Conservation (phyloP, 2,329 filamentous ascomycete species). For the Epichloe sylvatica region DNA sequence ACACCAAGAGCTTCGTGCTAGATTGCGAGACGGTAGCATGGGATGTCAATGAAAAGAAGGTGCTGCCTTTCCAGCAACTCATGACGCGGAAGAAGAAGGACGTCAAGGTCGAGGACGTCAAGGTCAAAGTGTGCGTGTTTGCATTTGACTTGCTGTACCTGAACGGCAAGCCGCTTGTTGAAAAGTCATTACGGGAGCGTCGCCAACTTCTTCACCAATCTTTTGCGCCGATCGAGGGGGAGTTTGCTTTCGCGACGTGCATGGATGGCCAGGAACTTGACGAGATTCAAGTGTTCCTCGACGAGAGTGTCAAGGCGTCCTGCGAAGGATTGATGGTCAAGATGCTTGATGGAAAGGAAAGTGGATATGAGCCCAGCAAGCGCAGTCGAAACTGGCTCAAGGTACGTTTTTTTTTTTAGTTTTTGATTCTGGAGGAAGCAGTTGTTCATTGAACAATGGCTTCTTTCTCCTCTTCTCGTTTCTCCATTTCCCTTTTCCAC, state of each 20-base stretch:
- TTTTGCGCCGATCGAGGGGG: slow-evolving; percentile 74
- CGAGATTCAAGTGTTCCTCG: slow-evolving; percentile 81
- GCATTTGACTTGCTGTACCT: slow-evolving; percentile 91
- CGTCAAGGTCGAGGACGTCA: slow-evolving; percentile 87
- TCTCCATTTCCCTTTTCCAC: neutral
- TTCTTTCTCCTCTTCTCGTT: neutral
- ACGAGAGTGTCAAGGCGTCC: slow-evolving; percentile 88
- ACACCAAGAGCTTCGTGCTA: slow-evolving; percentile 90
- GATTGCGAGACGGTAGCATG: slow-evolving; percentile 97
- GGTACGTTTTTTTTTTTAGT: slow-evolving; percentile 28
- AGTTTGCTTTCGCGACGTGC: slow-evolving; percentile 78
- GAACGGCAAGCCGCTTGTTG: slow-evolving; percentile 80
- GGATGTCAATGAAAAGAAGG: slow-evolving; percentile 90
- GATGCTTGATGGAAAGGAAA: slow-evolving; percentile 89
- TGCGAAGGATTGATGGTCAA: slow-evolving; percentile 99
- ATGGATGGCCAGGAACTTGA: slow-evolving; percentile 83
- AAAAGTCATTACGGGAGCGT: slow-evolving; percentile 73
- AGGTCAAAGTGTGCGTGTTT: slow-evolving; percentile 93
- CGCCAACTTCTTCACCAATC: slow-evolving; percentile 59
- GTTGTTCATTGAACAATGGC: neutral
- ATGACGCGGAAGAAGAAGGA: slow-evolving; percentile 98
- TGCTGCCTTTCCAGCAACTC: slow-evolving; percentile 90
- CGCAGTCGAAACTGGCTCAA: slow-evolving; percentile 98
- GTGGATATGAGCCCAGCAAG: slow-evolving; percentile 90
- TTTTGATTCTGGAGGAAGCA: neutral